A percentile compares a stretch with the other conserved stretches of the same genome.
phyloP scores from a whole-genome alignment of 768 basidiomycete genomes.

The Kwoniella pini region DNA sequence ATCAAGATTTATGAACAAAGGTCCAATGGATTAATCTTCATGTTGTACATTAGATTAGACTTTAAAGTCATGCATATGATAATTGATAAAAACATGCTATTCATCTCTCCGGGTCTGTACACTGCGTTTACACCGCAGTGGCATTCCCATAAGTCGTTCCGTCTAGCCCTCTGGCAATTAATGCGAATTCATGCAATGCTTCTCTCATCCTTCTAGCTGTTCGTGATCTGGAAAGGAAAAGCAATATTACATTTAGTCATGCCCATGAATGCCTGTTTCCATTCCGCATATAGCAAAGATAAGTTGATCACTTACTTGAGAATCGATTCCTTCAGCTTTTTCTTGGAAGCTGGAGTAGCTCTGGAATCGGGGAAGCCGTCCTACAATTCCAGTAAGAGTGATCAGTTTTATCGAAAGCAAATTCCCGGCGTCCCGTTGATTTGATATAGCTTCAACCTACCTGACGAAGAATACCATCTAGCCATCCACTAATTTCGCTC shows the following conservation, averaged over 20 bases:
- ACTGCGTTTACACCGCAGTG: conserved; percentile 57
- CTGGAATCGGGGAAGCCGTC: conserved; percentile 72
- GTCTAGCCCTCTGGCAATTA: conserved; percentile 79
- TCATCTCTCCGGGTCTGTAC: too few relatives aligned
- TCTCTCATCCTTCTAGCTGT: conserved; percentile 74
- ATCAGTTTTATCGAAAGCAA: too few relatives aligned
- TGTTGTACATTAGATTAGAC: too few relatives aligned
- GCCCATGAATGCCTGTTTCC: too few relatives aligned
- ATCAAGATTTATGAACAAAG: too few relatives aligned
- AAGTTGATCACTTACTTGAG: conserved; percentile 51
- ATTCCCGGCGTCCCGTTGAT: too few relatives aligned
- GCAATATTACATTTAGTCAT: neutral
- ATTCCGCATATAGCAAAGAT: too few relatives aligned
- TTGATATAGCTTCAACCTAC: too few relatives aligned
- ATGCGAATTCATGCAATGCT: conserved; percentile 81
- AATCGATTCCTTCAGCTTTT: conserved; percentile 61
- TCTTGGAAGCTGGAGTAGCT: conserved; percentile 73
- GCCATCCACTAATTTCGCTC: conserved; percentile 66
- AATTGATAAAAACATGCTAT: too few relatives aligned
- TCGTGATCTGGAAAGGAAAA: conserved; percentile 61
- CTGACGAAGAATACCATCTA: conserved; percentile 65
- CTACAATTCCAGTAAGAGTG: conserved; percentile 55
- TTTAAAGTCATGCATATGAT: too few relatives aligned
- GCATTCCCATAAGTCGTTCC: conserved; percentile 84
- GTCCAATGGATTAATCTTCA: too few relatives aligned